These are phyloP conservation scores for Fusarium verticillioides DNA, from an alignment of 2,329 filamentous ascomycete genomes.

Conservation along the genomic window DNA sequence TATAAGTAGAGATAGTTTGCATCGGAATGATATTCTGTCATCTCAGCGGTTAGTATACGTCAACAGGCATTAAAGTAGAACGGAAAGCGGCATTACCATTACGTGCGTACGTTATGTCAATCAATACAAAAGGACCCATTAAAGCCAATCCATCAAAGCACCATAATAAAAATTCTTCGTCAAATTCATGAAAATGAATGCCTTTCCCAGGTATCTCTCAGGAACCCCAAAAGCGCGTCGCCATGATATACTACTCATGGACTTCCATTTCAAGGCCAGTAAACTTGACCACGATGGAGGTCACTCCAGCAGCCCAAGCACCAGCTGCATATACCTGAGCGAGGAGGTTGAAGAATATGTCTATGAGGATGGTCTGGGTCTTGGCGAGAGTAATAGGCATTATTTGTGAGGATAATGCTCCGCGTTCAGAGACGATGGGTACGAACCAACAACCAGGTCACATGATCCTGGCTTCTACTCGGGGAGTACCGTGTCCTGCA, in stretches of 20 bases:
- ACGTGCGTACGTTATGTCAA: rapidly evolving
- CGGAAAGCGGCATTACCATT: rapidly evolving
- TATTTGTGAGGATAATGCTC: background rate
- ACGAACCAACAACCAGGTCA: background rate
- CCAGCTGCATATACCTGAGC: background rate
- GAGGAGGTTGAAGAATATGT: background rate
- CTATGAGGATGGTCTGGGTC: background rate
- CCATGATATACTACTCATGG: too few species aligned
- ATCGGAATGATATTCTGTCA: too few species aligned
- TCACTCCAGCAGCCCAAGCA: too few species aligned
- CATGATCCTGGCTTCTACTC: background rate
- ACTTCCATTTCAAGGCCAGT: too few species aligned
- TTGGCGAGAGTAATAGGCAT: background rate
- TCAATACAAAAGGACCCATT: too few species aligned
- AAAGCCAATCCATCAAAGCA: rapidly evolving
- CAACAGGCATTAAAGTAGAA: rapidly evolving
- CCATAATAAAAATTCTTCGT: rapidly evolving
- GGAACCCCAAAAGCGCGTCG: too few species aligned
- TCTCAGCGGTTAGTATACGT: rapidly evolving
- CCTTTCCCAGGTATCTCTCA: background rate
- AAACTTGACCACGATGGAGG: too few species aligned
- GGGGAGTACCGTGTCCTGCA: too few species aligned
- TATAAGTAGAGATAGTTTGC: background rate
- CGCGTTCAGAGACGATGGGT: background rate
- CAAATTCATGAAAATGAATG: background rate